A percentile compares a stretch with the other conserved stretches of the same genome.
Evolutionary conservation across 805 yeast species (phyloP).

Genomic region (Wickerhamia fluorescens): DNA sequence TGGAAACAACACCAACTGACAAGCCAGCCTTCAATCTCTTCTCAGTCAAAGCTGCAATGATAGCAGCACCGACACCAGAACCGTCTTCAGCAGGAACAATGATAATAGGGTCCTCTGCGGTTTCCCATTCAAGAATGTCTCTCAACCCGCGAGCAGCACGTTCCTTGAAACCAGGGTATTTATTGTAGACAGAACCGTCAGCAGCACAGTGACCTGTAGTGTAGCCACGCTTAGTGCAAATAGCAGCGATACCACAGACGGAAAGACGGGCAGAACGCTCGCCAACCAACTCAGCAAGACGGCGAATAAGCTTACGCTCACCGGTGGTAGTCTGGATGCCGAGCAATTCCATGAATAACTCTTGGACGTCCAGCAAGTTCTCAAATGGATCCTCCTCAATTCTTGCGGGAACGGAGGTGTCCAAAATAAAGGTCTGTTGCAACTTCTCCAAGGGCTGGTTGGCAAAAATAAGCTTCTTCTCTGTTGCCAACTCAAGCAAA

Average conservation of each 20-base stretch:
- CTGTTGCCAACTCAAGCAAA: slow-evolving; percentile 61
- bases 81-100: slow-evolving; percentile 97
- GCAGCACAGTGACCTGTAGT: slow-evolving; percentile 84
- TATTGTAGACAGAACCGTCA: slow-evolving; percentile 93
- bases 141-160: slow-evolving; percentile 83
- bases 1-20: slow-evolving; percentile 61
- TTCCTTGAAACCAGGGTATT: slow-evolving; percentile 84
- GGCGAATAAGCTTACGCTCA: slow-evolving; percentile 78
- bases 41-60: slow-evolving; percentile 91
- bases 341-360: slow-evolving; percentile 53
- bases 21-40: slow-evolving; percentile 65
- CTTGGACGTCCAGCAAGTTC: slow-evolving; percentile 69
- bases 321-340: slow-evolving; percentile 59
- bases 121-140: slow-evolving; percentile 80
- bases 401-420: slow-evolving; percentile 80
- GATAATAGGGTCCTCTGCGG: slow-evolving; percentile 67
- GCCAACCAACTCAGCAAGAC: slow-evolving; percentile 81
- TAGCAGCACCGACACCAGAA: slow-evolving; percentile 97
- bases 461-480: slow-evolving; percentile 57
- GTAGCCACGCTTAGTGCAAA: slow-evolving; percentile 79
- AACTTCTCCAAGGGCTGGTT: slow-evolving; percentile 62
- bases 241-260: slow-evolving; percentile 92
- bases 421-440: slow-evolving; percentile 63
- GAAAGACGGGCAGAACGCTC: slow-evolving; percentile 89
- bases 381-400: slow-evolving; percentile 88